Conservation (phyloP, 192 early-diverging fungal genomes). For the Piromyces finnis region DNA sequence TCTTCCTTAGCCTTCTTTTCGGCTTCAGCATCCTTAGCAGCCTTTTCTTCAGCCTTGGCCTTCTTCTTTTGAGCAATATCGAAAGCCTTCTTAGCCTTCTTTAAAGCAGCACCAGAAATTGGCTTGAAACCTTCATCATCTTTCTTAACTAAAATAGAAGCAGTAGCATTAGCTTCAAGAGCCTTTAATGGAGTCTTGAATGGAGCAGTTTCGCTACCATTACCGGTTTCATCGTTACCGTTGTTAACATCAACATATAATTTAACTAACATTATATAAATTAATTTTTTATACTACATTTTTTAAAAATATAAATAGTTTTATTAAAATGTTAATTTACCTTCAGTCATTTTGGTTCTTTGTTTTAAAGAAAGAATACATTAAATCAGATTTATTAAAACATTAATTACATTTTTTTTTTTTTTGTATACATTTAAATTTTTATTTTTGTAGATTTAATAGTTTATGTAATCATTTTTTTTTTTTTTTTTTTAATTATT, state of each 20-base stretch:
- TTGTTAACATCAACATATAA: slow-evolving; percentile 61
- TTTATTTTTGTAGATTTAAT: too few relatives aligned
- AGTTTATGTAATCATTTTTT: too few relatives aligned
- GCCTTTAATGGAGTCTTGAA: slow-evolving; percentile 61
- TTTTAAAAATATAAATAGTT: not conserved
- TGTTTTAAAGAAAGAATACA: too few relatives aligned
- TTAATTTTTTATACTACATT: not conserved
- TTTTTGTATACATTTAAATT: too few relatives aligned
- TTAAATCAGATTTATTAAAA: too few relatives aligned
- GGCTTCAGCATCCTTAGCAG: slow-evolving; percentile 25
- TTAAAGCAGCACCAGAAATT: slow-evolving; percentile 73
- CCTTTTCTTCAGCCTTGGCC: slow-evolving; percentile 59
- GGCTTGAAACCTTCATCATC: slow-evolving; percentile 24
- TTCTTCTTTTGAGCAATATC: slow-evolving; percentile 49
- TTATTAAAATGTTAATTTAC: not conserved
- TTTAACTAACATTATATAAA: not conserved
- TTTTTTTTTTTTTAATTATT: too few relatives aligned
- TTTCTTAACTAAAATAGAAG: slow-evolving; percentile 48
- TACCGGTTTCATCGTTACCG: slow-evolving; percentile 65
- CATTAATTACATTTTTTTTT: too few relatives aligned
- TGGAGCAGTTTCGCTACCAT: slow-evolving; percentile 53
- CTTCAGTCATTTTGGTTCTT: not conserved
- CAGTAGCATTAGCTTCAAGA: slow-evolving; percentile 15
- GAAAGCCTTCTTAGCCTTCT: slow-evolving; percentile 71
- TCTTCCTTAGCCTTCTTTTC: slow-evolving; percentile 37